Evolutionary conservation across 2,329 filamentous ascomycete genomes (phyloP), one percentile per base, ranked within the genome.

Genomic region (Paecilomyces niveus): DNA sequence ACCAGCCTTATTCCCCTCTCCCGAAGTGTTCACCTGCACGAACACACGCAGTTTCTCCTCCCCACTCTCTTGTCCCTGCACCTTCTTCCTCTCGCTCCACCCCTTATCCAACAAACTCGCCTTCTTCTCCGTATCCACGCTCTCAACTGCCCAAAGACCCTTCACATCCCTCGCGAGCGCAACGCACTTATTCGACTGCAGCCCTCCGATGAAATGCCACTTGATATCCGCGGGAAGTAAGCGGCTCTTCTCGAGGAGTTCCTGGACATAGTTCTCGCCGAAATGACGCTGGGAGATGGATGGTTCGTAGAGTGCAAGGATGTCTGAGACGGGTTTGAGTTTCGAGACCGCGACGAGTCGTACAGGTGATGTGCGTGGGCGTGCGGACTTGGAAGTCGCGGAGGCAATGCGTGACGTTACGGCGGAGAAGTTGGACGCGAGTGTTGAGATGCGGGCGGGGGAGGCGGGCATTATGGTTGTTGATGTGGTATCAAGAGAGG

Each of bases 141-240:
- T 95, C 68, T 92, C 94, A 26, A 99, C 92, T 68, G 89, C 90
- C 83, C 88, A 96, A 52, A 99, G 84, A 67, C 95, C 96, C 29
- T 89, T 88, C 62, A 97, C 89, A 67, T 89, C 86, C 68, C 85
- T 81, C 2, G 92, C 90, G 9, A 99, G 83, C 51, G 85, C 84
- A 67, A 91, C 92, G 82, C 92, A 96, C 79, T 97, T 96, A 66
- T 92, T 95, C 13, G 89, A 92, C 76, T 99, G 94, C 45, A 99
- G 78, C 0, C 89, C 91, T 45, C 94, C 94, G 72, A 97, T 99
- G 74, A 97, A 97, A 75, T 99, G 94, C 94, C 94, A 99, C 67
- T 83, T 83, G 64, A 99, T 89, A 33, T 78, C 68, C 3, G 68
- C 77, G 0, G 94, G 93, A 10, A 99, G 83, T 21, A 96, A 72